Base-by-base conservation (phyloP, 352 stramenopile species). In the Phytophthora constricta region DNA sequence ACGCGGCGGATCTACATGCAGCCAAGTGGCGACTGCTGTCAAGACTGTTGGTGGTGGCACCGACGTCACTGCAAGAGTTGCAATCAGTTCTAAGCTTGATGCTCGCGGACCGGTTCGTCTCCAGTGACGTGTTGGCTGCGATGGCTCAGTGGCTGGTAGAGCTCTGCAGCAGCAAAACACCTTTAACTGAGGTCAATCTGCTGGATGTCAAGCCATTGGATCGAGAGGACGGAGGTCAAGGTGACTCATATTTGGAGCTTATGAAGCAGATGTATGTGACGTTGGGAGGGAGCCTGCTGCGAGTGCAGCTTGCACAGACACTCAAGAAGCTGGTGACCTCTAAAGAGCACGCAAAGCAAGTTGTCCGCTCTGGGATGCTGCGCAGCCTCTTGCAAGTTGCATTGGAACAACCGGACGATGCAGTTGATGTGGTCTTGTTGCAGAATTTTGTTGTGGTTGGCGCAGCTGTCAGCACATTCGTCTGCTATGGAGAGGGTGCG, bases 211-310 rank as follows among this genome's bases (percentile, higher is more conserved):
- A 63, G 5, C 17, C 68, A 8, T 33, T 55, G 5, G 49, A 26
- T 11, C 17, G 20, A 26, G 57, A 59, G 0, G 37, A 45, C 25
- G 45, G 43, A 34, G 62, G 73, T 13, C 51, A 73, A 10, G 48
- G 55, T 5, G 60, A 16, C 16, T 64, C 66, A 16, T 82, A 66
- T 17, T 27, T 90, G 22, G 68, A 84, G n/a, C 53, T 92, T 16
- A 41, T 89, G 41, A 91, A 92, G 71, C 86, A 93, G 47, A 80
- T 91, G 51, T 93, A 92, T 57, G 83, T 91, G 65, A 91, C 80
- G 33, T 64, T 91, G 10, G n/a, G 34, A 0, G 61, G 49, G 34
- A 47, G 70, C 26, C 31, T 43, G 41, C 47, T 72, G 26, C 79
- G 79, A 16, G 54, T 77, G 16, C 47, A 68, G 28, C 57, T 92